These are phyloP conservation scores for Candida michaelii DNA, from an alignment of 805 yeast genomes.

Conservation along the genomic window DNA sequence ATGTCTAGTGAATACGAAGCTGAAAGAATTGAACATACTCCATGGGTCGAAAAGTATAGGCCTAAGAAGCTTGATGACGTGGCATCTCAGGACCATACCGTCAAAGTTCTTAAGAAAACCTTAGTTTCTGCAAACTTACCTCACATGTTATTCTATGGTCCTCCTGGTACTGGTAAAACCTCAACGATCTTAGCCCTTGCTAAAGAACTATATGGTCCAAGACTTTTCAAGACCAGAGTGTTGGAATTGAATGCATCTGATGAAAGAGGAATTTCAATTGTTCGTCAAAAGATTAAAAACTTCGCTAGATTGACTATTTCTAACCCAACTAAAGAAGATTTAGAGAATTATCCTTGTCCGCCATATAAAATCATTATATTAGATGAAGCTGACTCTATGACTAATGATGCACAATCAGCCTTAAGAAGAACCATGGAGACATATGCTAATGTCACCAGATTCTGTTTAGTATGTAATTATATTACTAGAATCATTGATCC, in stretches of 20 bases:
- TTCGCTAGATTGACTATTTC: constrained; percentile 86
- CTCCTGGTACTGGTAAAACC: constrained; percentile 93
- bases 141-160: constrained; percentile 89
- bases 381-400: constrained; percentile 98
- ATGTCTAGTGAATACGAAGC: constrained; percentile 27
- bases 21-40: constrained; percentile 55
- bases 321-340: constrained; percentile 69
- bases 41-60: constrained; percentile 95
- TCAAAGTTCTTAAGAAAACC: constrained; percentile 76
- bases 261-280: constrained; percentile 87
- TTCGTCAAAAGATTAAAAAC: constrained; percentile 78
- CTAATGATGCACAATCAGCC: constrained; percentile 94
- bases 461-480: constrained; percentile 93
- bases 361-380: constrained; percentile 90
- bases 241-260: constrained; percentile 87
- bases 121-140: constrained; percentile 81
- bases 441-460: constrained; percentile 83
- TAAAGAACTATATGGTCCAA: constrained; percentile 73
- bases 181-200: constrained; percentile 85
- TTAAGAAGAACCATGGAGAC: constrained; percentile 85
- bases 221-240: constrained; percentile 64
- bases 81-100: constrained; percentile 89
- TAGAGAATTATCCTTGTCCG: constrained; percentile 85
- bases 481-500: constrained; percentile 97
- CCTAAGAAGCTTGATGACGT: constrained; percentile 86